Base-by-base conservation (phyloP, 441 rosid species). In the Brassica hybrid region DNA sequence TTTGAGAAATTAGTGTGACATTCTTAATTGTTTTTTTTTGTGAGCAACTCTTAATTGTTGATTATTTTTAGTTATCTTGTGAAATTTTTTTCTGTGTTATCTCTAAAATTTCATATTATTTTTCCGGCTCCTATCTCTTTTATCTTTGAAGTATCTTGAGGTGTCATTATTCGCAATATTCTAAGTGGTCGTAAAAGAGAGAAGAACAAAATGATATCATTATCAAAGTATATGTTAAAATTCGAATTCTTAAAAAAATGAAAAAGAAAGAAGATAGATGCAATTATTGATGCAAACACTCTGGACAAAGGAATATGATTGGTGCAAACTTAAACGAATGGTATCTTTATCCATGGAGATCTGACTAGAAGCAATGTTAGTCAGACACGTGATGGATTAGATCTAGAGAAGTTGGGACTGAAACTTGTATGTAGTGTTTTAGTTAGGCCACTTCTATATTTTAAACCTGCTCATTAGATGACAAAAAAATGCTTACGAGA, bases 211-310 rank as follows among this genome's bases (percentile, higher is more conserved):
- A 45, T 30, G 34, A 65, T 41, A 77, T 16, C 45, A 16, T 48
- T 34, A 60, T 72, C 76, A 48, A 66, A 50, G 77, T 14, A 36
- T 57, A 66, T 59, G 17, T 21, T 59, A 19, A 66, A 58, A 66
- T 67, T 67, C 77, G 74, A n/a, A 67, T 61, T 67, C 69, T 73
- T 3, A 36, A 18, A 23, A 10, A 64, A 54, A n/a, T 5, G 25
- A n/a, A 27, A 1, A 48, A 17, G 57, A n/a, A 8, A 18, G 7
- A 48, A 69, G 5, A 67, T 17, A 45, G 43, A 45, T 59, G 69
- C 73, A 50, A 78, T 73, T 25, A 78, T 78, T 73, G 74, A 58
- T 30, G 50, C 76, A 58, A 27, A 58, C 67, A 23, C 41, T 57
- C 3, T 30, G 16, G 19, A 65, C 54, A 57, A 43, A 64, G 36